These are phyloP conservation scores for Cyanidiococcus yangmingshanensis DNA, from an alignment of 23 red algal species.

Conservation along the genomic window DNA sequence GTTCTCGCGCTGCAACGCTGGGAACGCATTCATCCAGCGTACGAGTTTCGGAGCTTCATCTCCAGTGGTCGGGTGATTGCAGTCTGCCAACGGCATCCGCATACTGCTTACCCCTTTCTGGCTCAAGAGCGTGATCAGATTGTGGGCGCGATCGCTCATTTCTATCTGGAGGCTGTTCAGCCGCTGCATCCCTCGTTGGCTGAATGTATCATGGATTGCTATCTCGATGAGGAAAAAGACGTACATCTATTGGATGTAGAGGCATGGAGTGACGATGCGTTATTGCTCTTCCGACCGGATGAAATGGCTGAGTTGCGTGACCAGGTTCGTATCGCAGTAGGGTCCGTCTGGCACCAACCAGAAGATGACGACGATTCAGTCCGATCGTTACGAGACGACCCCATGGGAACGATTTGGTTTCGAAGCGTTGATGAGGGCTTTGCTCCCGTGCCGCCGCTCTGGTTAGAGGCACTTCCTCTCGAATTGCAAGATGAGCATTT, in stretches of 20 bases:
- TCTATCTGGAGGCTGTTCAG: not conserved
- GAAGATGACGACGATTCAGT: not conserved
- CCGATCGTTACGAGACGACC: not conserved
- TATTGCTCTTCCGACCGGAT: not conserved
- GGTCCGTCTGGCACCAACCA: not conserved
- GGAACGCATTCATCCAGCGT: not conserved
- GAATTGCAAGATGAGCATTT: not conserved
- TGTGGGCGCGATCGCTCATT: not conserved
- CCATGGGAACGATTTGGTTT: not conserved
- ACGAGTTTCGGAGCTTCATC: constrained; percentile 13
- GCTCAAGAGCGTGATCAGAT: not conserved
- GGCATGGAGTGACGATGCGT: not conserved
- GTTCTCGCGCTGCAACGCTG: not conserved
- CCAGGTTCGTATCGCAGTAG: not conserved
- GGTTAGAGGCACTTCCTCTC: not conserved
- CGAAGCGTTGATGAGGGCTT: not conserved
- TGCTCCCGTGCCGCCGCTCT: not conserved
- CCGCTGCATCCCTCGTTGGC: not conserved
- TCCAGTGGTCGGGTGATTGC: not conserved
- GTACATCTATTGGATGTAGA: not conserved
- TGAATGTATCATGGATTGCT: not conserved
- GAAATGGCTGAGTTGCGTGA: not conserved
- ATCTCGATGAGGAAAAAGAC: not conserved
- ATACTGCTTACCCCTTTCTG: constrained; percentile 9
- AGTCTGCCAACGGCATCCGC: not conserved